These are phyloP conservation scores for Podospora tetraspora DNA, from an alignment of 495 filamentous ascomycete genomes.

Conservation along the genomic window DNA sequence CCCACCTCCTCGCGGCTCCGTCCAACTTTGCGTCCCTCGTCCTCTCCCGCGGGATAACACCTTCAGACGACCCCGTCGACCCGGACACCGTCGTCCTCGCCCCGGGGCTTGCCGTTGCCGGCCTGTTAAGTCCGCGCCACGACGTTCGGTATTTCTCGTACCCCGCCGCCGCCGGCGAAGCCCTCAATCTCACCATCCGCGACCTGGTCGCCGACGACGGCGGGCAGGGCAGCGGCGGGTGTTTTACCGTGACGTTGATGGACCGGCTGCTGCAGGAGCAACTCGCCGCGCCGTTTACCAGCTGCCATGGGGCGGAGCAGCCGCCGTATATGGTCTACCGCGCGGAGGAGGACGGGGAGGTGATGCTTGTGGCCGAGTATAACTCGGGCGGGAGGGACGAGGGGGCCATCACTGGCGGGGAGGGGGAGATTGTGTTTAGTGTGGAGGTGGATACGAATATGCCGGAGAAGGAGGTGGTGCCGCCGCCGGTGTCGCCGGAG, in stretches of 20 bases:
- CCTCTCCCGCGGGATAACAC: constrained; percentile 16
- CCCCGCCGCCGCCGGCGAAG: constrained; percentile 11
- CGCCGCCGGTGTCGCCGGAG: not conserved
- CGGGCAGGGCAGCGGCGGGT: constrained; percentile 3
- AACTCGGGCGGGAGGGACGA: not conserved
- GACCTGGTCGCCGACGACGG: constrained; percentile 1
- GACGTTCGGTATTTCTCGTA: constrained; percentile 15
- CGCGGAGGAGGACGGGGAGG: not conserved
- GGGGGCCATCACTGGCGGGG: not conserved
- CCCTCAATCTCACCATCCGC: constrained; percentile 16
- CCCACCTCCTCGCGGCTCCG: not conserved
- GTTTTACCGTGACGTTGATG: constrained; percentile 9
- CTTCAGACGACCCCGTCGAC: constrained; percentile 9
- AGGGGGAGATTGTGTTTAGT: not conserved
- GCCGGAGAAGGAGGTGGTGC: not conserved
- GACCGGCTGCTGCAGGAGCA: not conserved
- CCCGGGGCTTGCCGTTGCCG: constrained; percentile 16
- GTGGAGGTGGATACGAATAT: not conserved
- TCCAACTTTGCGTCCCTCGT: constrained; percentile 16
- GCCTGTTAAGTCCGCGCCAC: constrained; percentile 9
- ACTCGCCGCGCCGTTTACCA: not conserved
- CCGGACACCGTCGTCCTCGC: constrained; percentile 10
- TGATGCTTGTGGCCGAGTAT: not conserved
- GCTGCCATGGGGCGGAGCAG: constrained; percentile 3
- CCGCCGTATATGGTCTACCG: not conserved